Evolutionary conservation across 805 yeast species (phyloP).

Genomic region (Zygotorulaspora chibaensis): DNA sequence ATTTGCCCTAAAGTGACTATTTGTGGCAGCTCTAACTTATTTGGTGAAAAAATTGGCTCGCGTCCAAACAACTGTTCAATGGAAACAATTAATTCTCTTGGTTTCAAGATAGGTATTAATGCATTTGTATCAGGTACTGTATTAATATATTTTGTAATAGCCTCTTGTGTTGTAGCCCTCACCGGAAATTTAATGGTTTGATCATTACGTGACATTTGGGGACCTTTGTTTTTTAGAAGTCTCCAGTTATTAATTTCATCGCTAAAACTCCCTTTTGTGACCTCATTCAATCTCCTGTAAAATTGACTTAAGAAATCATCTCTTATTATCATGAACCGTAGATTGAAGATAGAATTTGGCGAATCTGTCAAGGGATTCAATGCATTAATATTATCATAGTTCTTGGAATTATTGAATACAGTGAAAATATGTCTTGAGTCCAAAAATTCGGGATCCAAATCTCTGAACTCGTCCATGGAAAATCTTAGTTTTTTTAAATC

Average conservation of each 20-base stretch:
- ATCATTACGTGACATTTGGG: constrained; percentile 6
- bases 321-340: constrained; percentile 20
- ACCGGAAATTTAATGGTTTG: constrained; percentile 22
- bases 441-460: constrained; percentile 29
- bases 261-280: constrained; percentile 14
- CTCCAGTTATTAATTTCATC: constrained; percentile 14
- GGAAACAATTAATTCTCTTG: constrained; percentile 19
- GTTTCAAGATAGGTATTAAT: constrained; percentile 27
- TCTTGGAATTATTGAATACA: constrained; percentile 10
- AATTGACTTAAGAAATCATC: constrained; percentile 26
- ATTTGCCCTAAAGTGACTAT: constrained; percentile 21
- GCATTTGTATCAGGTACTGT: constrained; percentile 21
- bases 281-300: constrained; percentile 12
- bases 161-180: constrained; percentile 15
- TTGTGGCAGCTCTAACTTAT: constrained; percentile 19
- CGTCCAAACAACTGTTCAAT: constrained; percentile 23
- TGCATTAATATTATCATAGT: constrained; percentile 7
- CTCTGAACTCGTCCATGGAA: constrained; percentile 24
- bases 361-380: constrained; percentile 18
- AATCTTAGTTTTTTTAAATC: constrained; percentile 6
- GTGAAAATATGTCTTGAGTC: constrained; percentile 23
- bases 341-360: constrained; percentile 25
- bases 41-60: constrained; percentile 18
- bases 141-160: constrained; percentile 20
- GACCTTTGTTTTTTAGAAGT: constrained; percentile 9